phyloP scores from a whole-genome alignment of 2,329 filamentous ascomycete genomes.

The Epichloe glyceriae region DNA sequence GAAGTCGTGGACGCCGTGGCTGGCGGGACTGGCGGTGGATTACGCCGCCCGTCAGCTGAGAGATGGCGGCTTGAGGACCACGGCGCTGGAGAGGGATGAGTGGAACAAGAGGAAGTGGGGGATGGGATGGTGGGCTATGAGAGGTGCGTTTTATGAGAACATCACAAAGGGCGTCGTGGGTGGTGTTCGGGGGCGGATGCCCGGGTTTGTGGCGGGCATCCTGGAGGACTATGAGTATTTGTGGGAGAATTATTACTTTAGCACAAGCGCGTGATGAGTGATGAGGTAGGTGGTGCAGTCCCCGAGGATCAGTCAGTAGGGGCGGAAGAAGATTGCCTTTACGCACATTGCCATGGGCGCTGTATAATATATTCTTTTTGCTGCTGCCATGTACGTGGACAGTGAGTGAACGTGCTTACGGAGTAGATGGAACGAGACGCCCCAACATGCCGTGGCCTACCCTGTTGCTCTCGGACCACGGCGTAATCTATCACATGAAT shows the following conservation, averaged over 20 bases:
- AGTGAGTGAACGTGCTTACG: too few species aligned
- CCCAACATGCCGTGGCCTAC: too few species aligned
- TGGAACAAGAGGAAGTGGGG: slow-evolving; percentile 78
- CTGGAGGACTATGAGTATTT: slow-evolving; percentile 94
- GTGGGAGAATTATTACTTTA: slow-evolving; percentile 97
- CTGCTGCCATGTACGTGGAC: too few species aligned
- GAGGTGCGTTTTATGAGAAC: slow-evolving; percentile 93
- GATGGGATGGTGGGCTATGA: slow-evolving; percentile 91
- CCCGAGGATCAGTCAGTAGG: background rate
- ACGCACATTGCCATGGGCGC: too few species aligned
- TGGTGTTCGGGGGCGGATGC: slow-evolving; percentile 61
- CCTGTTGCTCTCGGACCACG: too few species aligned
- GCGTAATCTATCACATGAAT: too few species aligned
- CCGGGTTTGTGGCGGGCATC: slow-evolving; percentile 71
- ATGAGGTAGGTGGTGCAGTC: too few species aligned
- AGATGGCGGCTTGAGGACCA: slow-evolving; percentile 65
- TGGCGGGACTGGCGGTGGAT: slow-evolving; percentile 74
- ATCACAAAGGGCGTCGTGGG: slow-evolving; percentile 65
- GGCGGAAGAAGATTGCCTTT: background rate
- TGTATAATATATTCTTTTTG: too few species aligned
- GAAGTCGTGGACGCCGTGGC: slow-evolving; percentile 83
- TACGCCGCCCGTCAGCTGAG: slow-evolving; percentile 76
- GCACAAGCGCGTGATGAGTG: slow-evolving; percentile 32
- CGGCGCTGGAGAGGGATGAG: slow-evolving; percentile 80
- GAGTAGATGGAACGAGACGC: too few species aligned